phyloP scores from a whole-genome alignment of 805 yeast species.

The Saturnispora serradocipensis region DNA sequence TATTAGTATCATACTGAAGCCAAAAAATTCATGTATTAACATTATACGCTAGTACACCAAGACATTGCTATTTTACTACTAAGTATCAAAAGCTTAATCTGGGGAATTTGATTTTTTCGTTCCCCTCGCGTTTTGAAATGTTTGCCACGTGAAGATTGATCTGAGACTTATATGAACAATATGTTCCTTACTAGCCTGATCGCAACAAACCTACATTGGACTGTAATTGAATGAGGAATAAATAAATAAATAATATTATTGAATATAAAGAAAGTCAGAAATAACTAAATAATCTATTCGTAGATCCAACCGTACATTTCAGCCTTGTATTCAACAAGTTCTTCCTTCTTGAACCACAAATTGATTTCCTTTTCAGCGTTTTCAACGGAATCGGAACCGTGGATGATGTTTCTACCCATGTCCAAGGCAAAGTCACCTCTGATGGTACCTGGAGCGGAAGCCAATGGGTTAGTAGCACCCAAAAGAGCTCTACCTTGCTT shows the following conservation, averaged over 20 bases:
- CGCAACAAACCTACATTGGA: too few species aligned
- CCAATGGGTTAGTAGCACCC: slow-evolving; percentile 98
- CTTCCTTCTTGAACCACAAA: slow-evolving; percentile 98
- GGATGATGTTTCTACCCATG: slow-evolving; percentile 98
- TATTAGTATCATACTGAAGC: not conserved
- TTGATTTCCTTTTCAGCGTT: slow-evolving; percentile 91
- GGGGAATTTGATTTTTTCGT: not conserved
- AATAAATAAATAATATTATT: not conserved
- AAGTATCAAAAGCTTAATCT: too few species aligned
- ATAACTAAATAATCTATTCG: slow-evolving; percentile 46
- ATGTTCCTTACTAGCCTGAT: too few species aligned
- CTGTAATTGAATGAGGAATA: not conserved
- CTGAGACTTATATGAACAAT: too few species aligned
- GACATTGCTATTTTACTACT: too few species aligned
- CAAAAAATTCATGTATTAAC: not conserved
- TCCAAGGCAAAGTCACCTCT: slow-evolving; percentile 98
- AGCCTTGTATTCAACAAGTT: slow-evolving; percentile 85
- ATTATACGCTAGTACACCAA: too few species aligned
- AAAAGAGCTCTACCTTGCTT: slow-evolving; percentile 95
- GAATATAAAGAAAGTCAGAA: not conserved
- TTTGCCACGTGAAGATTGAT: not conserved
- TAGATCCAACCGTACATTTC: slow-evolving; percentile 84
- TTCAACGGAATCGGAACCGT: slow-evolving; percentile 99
- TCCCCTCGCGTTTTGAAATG: not conserved
- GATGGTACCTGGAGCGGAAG: slow-evolving; percentile 98